Conservation (phyloP, 768 basidiomycete species). For the Kwoniella dejecticola region DNA sequence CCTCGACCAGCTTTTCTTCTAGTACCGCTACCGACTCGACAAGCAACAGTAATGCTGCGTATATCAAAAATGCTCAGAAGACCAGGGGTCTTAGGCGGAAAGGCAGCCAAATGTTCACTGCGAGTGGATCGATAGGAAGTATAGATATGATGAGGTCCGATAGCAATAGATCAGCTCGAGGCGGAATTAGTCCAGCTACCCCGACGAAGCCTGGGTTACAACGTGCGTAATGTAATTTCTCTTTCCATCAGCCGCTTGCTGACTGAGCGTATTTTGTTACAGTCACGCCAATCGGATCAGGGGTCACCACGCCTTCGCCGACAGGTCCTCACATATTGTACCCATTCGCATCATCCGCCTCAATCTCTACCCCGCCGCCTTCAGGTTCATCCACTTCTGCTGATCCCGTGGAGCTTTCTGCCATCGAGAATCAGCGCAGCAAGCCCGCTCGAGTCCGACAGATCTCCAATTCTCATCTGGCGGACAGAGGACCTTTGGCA, state of each 20-base stretch:
- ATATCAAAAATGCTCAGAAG: slow-evolving; percentile 27
- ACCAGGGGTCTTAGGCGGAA: slow-evolving; percentile 43
- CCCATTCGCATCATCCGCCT: slow-evolving; percentile 35
- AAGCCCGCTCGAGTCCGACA: slow-evolving; percentile 15
- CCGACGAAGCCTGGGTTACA: slow-evolving; percentile 40
- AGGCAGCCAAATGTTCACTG: slow-evolving; percentile 43
- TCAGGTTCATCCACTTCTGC: background rate
- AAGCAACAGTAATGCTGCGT: slow-evolving; percentile 24
- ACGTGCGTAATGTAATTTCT: slow-evolving; percentile 14
- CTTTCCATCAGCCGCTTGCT: no score
- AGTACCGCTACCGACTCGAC: slow-evolving; percentile 6
- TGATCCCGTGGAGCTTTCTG: slow-evolving; percentile 8
- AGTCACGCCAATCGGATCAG: slow-evolving; percentile 17
- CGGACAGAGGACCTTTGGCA: slow-evolving; percentile 38
- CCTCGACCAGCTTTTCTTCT: slow-evolving; percentile 9
- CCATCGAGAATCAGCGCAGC: slow-evolving; percentile 6
- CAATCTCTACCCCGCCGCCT: slow-evolving; percentile 18
- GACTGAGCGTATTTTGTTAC: slow-evolving; percentile 20
- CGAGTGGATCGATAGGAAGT: slow-evolving; percentile 34
- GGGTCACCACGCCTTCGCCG: slow-evolving; percentile 39
- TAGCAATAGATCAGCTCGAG: slow-evolving; percentile 12
- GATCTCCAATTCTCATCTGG: slow-evolving; percentile 13
- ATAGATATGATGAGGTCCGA: slow-evolving; percentile 28
- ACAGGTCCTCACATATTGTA: slow-evolving; percentile 22
- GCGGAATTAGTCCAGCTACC: slow-evolving; percentile 28